Evolutionary conservation across 495 filamentous ascomycete genomes (phyloP).

Genomic region (Staphylotrichum longicolle): DNA sequence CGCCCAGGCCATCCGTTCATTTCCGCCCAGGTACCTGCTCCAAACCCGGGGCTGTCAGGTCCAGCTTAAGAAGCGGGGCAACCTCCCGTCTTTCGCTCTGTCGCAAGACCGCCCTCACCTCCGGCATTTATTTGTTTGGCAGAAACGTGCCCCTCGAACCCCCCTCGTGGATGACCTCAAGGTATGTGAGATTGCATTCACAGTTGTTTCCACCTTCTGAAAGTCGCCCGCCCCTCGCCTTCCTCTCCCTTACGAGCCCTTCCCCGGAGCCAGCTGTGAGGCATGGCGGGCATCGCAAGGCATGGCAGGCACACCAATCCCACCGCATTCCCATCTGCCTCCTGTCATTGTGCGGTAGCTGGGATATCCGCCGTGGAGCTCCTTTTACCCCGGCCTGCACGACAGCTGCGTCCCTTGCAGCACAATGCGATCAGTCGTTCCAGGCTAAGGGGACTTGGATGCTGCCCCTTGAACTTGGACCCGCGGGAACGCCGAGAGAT

Average conservation of each 20-base stretch:
- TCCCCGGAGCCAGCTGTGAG: too few relatives aligned
- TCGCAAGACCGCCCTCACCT: conserved; percentile 11
- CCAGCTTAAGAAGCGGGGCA: conserved; percentile 24
- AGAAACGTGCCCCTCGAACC: too few relatives aligned
- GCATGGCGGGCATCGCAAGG: too few relatives aligned
- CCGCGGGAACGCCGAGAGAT: background rate
- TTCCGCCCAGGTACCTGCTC: background rate
- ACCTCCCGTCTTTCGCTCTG: background rate
- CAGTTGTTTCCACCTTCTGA: too few relatives aligned
- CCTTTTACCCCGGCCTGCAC: background rate
- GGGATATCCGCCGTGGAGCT: background rate
- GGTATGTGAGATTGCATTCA: too few relatives aligned
- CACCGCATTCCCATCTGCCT: too few relatives aligned
- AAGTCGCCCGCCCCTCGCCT: too few relatives aligned
- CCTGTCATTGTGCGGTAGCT: too few relatives aligned
- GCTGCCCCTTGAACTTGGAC: background rate
- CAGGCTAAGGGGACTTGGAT: background rate
- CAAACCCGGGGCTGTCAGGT: background rate
- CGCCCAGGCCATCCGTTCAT: conserved; percentile 14
- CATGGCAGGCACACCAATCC: too few relatives aligned
- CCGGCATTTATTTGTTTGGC: too few relatives aligned
- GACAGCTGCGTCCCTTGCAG: background rate
- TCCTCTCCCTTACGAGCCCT: too few relatives aligned
- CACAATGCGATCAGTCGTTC: background rate
- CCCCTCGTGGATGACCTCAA: too few relatives aligned